phyloP scores from a whole-genome alignment of 2,329 filamentous ascomycete species.

The Aspergillus transmontanensis region DNA sequence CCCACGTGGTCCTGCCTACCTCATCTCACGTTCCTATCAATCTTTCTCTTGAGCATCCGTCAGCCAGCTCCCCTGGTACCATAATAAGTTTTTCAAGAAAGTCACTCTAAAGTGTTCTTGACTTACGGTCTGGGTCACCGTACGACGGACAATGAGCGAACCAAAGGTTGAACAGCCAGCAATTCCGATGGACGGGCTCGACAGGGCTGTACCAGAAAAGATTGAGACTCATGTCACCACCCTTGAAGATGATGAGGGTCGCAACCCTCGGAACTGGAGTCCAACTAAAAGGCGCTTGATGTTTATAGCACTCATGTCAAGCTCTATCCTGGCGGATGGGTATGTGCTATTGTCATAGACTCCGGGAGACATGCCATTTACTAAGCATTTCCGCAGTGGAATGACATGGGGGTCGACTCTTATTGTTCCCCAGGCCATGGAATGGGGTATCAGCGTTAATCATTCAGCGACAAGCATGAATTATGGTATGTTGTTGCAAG shows the following conservation, averaged over 20 bases:
- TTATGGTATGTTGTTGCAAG: constrained; percentile 43
- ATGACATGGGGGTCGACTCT: constrained; percentile 47
- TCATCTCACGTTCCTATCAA: not conserved
- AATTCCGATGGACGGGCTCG: not conserved
- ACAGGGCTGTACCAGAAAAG: not conserved
- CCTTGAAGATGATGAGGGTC: not conserved
- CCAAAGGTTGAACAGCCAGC: not conserved
- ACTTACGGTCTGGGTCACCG: not conserved
- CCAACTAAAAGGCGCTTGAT: constrained; percentile 32
- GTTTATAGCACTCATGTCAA: constrained; percentile 39
- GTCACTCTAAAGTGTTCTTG: not conserved
- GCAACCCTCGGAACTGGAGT: constrained; percentile 34
- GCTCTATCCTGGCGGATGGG: constrained; percentile 40
- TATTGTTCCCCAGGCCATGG: constrained; percentile 40
- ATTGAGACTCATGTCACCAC: not conserved
- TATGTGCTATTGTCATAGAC: constrained; percentile 16
- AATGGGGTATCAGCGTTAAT: constrained; percentile 36
- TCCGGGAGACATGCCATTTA: not conserved
- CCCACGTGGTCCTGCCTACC: not conserved
- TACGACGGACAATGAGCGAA: not conserved
- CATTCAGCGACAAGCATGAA: constrained; percentile 43
- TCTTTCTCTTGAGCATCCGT: not conserved
- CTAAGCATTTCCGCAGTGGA: constrained; percentile 21
- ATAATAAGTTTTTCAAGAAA: not conserved
- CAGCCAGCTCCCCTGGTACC: not conserved